Conservation (phyloP, 2,329 filamentous ascomycete species). For the Penicillium sp. region DNA sequence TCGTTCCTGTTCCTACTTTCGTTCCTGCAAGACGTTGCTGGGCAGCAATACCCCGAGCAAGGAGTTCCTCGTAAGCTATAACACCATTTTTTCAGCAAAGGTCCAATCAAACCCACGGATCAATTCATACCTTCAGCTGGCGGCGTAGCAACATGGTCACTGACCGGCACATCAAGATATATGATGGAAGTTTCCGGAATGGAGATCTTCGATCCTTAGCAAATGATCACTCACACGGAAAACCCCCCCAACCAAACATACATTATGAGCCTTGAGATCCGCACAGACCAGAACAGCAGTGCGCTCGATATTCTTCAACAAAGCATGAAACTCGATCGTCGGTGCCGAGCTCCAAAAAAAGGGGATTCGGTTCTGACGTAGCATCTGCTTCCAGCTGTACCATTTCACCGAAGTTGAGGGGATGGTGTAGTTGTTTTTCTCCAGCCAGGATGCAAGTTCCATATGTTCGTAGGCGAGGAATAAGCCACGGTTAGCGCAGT, state of each 20-base stretch:
- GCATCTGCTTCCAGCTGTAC: slow-evolving; percentile 13
- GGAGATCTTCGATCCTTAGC: not conserved
- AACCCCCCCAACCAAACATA: not conserved
- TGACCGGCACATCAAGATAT: slow-evolving; percentile 2
- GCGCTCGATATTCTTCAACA: slow-evolving; percentile 3
- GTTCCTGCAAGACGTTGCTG: not conserved
- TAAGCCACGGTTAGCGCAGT: slow-evolving; percentile 10
- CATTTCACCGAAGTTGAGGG: slow-evolving; percentile 9
- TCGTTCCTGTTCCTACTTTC: not conserved
- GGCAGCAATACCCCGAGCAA: not conserved
- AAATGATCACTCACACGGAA: not conserved
- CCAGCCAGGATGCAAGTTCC: slow-evolving; percentile 11
- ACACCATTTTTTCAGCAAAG: not conserved
- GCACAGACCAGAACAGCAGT: slow-evolving; percentile 9
- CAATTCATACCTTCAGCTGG: not conserved
- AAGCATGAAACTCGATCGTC: not conserved
- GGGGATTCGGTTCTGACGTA: slow-evolving; percentile 8
- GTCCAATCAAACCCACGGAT: not conserved
- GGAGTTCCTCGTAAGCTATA: not conserved
- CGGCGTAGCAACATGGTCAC: not conserved
- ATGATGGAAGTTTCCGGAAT: slow-evolving; percentile 3
- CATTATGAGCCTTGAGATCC: slow-evolving; percentile 6
- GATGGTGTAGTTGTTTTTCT: slow-evolving; percentile 10
- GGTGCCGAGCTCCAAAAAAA: slow-evolving; percentile 1
- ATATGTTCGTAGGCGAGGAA: slow-evolving; percentile 15